Evolutionary conservation across 371 early-diverging fungal species (phyloP).

Genomic region (Rhizomucor miehei): DNA sequence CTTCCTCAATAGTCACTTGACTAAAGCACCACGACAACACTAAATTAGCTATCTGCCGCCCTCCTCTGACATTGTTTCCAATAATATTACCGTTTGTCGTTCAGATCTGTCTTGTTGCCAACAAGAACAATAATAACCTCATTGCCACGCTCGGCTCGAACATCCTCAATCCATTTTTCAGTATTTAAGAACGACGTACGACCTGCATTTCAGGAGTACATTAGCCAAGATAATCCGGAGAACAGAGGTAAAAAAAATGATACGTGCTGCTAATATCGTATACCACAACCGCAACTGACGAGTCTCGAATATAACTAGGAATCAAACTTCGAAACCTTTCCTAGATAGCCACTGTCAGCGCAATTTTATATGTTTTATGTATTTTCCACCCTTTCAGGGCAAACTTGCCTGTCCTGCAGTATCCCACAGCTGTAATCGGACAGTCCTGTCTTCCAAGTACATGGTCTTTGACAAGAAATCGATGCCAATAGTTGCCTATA

Average conservation of each 20-base stretch:
- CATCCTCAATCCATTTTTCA: slow-evolving; percentile 98
- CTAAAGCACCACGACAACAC: no score
- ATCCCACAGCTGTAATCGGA: slow-evolving; percentile 99
- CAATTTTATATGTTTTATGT: background rate
- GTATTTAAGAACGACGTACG: slow-evolving; percentile 93
- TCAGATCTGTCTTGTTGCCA: slow-evolving; percentile 98
- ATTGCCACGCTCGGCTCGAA: slow-evolving; percentile 96
- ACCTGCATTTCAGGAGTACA: slow-evolving; percentile 47
- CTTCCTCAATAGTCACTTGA: slow-evolving; percentile 93
- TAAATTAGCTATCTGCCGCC: no score
- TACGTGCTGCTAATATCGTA: slow-evolving; percentile 91
- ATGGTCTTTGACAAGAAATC: slow-evolving; percentile 99
- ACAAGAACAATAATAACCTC: slow-evolving; percentile 97
- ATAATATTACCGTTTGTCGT: slow-evolving; percentile 73
- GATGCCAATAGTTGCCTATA: slow-evolving; percentile 99
- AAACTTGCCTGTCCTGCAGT: slow-evolving; percentile 96
- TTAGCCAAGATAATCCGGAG: background rate
- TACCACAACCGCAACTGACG: slow-evolving; percentile 97
- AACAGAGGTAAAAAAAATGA: background rate
- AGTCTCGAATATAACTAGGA: slow-evolving; percentile 98
- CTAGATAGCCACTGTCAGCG: slow-evolving; percentile 28
- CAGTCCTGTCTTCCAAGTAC: slow-evolving; percentile 92
- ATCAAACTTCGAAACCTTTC: slow-evolving; percentile 97
- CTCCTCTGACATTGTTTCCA: no score
- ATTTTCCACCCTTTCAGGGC: background rate